Conservation (phyloP, 805 yeast species). For the Cyberlindnera samutprakarnensis region DNA sequence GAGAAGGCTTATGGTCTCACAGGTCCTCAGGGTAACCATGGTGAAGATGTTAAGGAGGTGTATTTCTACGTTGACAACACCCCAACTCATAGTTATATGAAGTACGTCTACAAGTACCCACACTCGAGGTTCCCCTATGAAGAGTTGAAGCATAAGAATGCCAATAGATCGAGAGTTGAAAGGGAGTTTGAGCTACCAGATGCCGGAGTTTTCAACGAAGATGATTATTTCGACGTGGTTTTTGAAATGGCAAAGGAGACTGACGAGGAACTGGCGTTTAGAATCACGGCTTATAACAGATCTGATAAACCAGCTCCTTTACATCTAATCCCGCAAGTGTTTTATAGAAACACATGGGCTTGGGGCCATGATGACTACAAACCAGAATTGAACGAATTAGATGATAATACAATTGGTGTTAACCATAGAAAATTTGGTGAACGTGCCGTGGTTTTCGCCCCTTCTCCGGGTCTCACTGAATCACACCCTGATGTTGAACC, state of each 20-base stretch:
- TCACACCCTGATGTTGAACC: constrained; percentile 65
- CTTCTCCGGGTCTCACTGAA: constrained; percentile 70
- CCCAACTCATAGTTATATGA: constrained; percentile 90
- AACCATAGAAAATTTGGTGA: constrained; percentile 65
- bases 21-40: constrained; percentile 92
- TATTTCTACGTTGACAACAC: constrained; percentile 86
- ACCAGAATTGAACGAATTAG: constrained; percentile 39
- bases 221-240: constrained; percentile 73
- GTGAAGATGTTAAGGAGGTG: constrained; percentile 87
- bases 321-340: constrained; percentile 77
- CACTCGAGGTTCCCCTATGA: constrained; percentile 78
- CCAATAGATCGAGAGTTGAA: constrained; percentile 56
- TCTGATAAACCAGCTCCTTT: constrained; percentile 81
- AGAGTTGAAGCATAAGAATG: constrained; percentile 60
- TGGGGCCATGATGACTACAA: constrained; percentile 61
- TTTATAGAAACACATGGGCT: constrained; percentile 88
- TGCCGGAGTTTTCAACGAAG: constrained; percentile 60
- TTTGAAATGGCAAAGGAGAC: constrained; percentile 87
- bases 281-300: constrained; percentile 84
- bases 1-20: constrained; percentile 85
- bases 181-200: constrained; percentile 79
- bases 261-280: constrained; percentile 70
- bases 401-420: constrained; percentile 42
- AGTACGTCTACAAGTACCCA: constrained; percentile 89
- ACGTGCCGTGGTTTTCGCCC: constrained; percentile 58